Percentiles rank a stretch among this genome's conserved stretches.
phyloP scores from a whole-genome alignment of 148 eudicot genomes.

The Tetragonia tetragonoides region DNA sequence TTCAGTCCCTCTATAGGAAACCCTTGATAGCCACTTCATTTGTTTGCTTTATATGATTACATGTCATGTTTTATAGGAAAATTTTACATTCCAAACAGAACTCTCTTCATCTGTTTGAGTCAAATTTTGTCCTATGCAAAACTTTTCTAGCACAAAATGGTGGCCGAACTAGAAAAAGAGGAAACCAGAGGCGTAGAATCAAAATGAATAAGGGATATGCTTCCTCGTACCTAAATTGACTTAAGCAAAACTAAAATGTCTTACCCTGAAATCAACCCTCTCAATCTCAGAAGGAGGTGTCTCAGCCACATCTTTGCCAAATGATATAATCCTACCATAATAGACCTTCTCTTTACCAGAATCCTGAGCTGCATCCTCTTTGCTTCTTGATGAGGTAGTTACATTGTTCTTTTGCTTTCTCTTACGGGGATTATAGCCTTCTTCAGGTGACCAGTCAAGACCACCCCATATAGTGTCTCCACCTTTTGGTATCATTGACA shows the following conservation, averaged over 20 bases:
- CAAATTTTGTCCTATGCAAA: background rate
- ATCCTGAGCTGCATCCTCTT: slow-evolving; percentile 30
- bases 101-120: too few species aligned
- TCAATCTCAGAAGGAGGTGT: slow-evolving; percentile 54
- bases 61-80: too few species aligned
- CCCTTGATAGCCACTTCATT: too few species aligned
- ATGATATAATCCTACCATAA: slow-evolving; percentile 89
- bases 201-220: background rate
- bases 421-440: slow-evolving; percentile 50
- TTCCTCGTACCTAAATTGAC: background rate
- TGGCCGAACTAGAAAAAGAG: background rate
- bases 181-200: background rate
- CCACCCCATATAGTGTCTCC: slow-evolving; percentile 97
- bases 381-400: slow-evolving; percentile 27
- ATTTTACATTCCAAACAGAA: too few species aligned
- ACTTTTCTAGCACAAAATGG: background rate
- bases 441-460: slow-evolving; percentile 96
- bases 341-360: slow-evolving; percentile 34
- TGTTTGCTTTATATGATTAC: too few species aligned
- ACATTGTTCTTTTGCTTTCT: slow-evolving; percentile 41
- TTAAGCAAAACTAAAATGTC: slow-evolving; percentile 5
- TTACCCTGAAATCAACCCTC: slow-evolving; percentile 85
- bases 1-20: too few species aligned
- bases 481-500: slow-evolving; percentile 98
- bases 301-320: slow-evolving; percentile 69